These are phyloP conservation scores for Chaetoceros tenuissimus DNA, from an alignment of 108 stramenopile species.

Conservation along the genomic window DNA sequence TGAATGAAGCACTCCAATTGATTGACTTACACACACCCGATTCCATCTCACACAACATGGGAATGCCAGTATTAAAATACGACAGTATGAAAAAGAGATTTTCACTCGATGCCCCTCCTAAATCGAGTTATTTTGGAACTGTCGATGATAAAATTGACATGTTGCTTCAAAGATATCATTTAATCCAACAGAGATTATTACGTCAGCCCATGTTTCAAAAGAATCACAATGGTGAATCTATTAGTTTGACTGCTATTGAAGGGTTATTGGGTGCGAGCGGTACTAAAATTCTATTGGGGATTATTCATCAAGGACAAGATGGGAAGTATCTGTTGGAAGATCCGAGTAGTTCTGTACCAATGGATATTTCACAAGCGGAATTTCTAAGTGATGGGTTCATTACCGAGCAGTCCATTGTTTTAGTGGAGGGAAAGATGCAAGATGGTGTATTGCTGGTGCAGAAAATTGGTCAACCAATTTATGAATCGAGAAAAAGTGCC, in stretches of 20 bases:
- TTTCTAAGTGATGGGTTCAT: conserved; percentile 57
- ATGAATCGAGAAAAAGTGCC: conserved; percentile 51
- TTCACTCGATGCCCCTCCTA: background rate
- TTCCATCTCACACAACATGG: too few relatives aligned
- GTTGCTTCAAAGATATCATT: conserved; percentile 62
- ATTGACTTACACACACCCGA: too few relatives aligned
- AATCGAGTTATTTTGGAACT: conserved; percentile 22
- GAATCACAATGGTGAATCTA: conserved; percentile 7
- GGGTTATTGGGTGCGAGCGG: conserved; percentile 46
- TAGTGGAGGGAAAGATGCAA: conserved; percentile 82
- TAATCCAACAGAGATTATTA: conserved; percentile 69
- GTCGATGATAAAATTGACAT: conserved; percentile 42
- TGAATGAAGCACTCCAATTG: background rate
- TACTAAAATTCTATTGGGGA: conserved; percentile 29
- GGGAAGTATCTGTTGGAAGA: conserved; percentile 72
- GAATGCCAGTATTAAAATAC: background rate
- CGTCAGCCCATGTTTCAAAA: conserved; percentile 52
- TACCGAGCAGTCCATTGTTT: conserved; percentile 80
- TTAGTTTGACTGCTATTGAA: conserved; percentile 43
- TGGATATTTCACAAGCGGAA: conserved; percentile 42
- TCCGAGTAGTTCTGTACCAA: conserved; percentile 55
- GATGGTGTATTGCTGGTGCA: conserved; percentile 69
- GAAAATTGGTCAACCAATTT: conserved; percentile 64
- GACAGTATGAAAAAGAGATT: background rate
- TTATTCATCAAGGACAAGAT: conserved; percentile 59